phyloP scores from a whole-genome alignment of 441 rosid genomes.

The Lepidium campestre region DNA sequence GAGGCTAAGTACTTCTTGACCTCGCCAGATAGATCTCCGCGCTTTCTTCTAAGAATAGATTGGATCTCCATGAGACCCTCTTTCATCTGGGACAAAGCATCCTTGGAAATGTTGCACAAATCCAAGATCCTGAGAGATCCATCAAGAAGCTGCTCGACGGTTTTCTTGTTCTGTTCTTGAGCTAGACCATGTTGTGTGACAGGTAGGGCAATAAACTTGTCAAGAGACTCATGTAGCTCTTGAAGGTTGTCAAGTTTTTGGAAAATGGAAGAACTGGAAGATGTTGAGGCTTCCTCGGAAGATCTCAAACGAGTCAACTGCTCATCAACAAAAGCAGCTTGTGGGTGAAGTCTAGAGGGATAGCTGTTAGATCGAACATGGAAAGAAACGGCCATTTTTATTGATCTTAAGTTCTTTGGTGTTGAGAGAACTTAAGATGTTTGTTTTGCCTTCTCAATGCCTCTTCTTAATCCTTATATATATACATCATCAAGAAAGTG shows the following conservation, averaged over 20 bases:
- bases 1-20: conserved; percentile 21
- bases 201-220: conserved; percentile 30
- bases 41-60: conserved; percentile 28
- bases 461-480: conserved; percentile 4
- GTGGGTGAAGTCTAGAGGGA: conserved; percentile 23
- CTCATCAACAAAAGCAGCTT: conserved; percentile 13
- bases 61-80: conserved; percentile 29
- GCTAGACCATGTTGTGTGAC: conserved; percentile 20
- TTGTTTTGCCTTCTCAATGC: neutral
- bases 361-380: conserved; percentile 19
- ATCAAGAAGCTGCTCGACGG: conserved; percentile 32
- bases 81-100: conserved; percentile 27
- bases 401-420: neutral
- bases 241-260: conserved; percentile 27
- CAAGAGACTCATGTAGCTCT: conserved; percentile 30
- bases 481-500: neutral
- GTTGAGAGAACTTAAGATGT: neutral
- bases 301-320: conserved; percentile 14
- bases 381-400: conserved; percentile 8
- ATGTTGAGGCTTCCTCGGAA: conserved; percentile 14
- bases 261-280: conserved; percentile 19
- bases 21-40: conserved; percentile 10
- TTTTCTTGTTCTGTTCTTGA: conserved; percentile 12
- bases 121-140: conserved; percentile 32
- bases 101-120: conserved; percentile 24